Evolutionary conservation across 208 protist species (phyloP).

Genomic region (Strigomonas galati): DNA sequence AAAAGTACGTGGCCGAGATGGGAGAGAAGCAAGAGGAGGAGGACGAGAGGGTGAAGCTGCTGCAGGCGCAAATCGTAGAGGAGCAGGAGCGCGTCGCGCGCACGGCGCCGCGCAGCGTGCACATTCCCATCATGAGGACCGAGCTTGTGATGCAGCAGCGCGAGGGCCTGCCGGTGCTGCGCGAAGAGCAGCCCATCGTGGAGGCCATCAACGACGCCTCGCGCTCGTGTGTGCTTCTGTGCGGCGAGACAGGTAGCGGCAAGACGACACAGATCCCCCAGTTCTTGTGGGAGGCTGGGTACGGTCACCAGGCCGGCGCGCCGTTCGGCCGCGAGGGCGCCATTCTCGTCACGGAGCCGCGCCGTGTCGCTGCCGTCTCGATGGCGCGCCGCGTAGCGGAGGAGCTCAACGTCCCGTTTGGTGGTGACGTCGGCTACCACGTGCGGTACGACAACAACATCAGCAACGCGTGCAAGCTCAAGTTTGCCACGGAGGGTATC

Average conservation of each 20-base stretch:
- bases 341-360: slow-evolving; percentile 98
- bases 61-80: slow-evolving; percentile 21
- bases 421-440: slow-evolving; percentile 94
- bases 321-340: slow-evolving; percentile 70
- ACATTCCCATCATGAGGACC: slow-evolving; percentile 58
- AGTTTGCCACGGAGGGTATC: slow-evolving; percentile 99
- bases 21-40: slow-evolving; percentile 20
- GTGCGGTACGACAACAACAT: slow-evolving; percentile 98
- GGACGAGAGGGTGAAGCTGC: slow-evolving; percentile 17
- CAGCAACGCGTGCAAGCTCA: slow-evolving; percentile 86
- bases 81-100: slow-evolving; percentile 33
- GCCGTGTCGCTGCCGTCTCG: slow-evolving; percentile 99
- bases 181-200: slow-evolving; percentile 89
- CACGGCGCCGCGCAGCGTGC: slow-evolving; percentile 47
- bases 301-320: slow-evolving; percentile 69
- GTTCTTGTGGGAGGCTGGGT: slow-evolving; percentile 91
- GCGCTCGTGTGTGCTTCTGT: slow-evolving; percentile 89
- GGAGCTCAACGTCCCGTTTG: slow-evolving; percentile 91
- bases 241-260: slow-evolving; percentile 98
- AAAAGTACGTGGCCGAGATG: slow-evolving; percentile 43
- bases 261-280: slow-evolving; percentile 97
- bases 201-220: slow-evolving; percentile 78
- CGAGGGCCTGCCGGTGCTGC: slow-evolving; percentile 74
- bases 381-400: slow-evolving; percentile 98
- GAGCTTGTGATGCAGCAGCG: slow-evolving; percentile 54